Evolutionary conservation across 2,329 filamentous ascomycete genomes (phyloP), one percentile per base, ranked within the genome.

Genomic region (Claviceps digitariae): DNA sequence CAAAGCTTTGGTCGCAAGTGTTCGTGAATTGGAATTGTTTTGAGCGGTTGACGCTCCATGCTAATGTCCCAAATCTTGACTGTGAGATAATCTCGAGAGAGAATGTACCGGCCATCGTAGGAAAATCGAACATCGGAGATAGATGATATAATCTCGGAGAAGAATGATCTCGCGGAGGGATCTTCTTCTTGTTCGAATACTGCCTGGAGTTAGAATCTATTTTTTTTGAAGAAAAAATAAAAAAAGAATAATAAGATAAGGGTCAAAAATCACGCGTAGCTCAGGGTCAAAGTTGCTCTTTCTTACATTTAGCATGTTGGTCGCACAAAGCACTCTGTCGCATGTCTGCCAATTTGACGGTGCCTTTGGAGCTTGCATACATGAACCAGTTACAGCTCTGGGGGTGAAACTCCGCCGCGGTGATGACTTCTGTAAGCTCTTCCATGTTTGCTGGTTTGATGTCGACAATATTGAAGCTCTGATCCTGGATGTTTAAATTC

Each of bases 371-470:
- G 70, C 91, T 97, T 62, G 93, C 93, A 69, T 97, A 98, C 91
- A 98, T 98, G 74, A 98, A 97, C 90, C 89, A 95, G 72, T 98
- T 97, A 78, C 93, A 98, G 75, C 90, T 95, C 64, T 84, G 77
- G 6, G 93, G 93, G 66, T 98, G 93, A 65, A 98, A 98, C 66
- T 98, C 93, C 52, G 93, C 93, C 44, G 93, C 93, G 13, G 93
- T 98, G 66, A 98, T 97, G 61, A 98, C 93, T 70, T 98, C 93
- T 0, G 93, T 98, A 59, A 98, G 77, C 74, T 98, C 93, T 72
- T 98, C 93, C 93, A 98, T 98, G 69, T 98, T 98, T 43, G 93
- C 93, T 9, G 93, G 93, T 72, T 98, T 98, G 77, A 98, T 98
- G 69, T 98, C 93, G 57, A 98, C 93, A 67, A 98, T 98, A 73